Evolutionary conservation across 1,139 yeast species (phyloP).

Genomic region (Suhomyces atakaporum): DNA sequence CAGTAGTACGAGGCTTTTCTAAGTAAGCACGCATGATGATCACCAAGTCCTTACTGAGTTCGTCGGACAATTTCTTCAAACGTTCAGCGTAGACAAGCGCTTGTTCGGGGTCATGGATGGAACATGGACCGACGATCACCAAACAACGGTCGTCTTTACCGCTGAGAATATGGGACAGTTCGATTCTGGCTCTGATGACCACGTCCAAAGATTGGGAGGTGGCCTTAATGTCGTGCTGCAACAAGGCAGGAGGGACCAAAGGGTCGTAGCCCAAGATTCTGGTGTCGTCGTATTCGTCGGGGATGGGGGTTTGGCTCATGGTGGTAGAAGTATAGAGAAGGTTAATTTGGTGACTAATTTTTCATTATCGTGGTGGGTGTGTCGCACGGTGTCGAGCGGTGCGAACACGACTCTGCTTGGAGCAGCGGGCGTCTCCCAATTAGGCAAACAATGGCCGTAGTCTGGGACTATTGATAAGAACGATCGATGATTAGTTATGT

Average conservation of each 20-base stretch:
- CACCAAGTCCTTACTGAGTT: slow-evolving; percentile 72
- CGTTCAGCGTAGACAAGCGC: slow-evolving; percentile 86
- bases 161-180: slow-evolving; percentile 67
- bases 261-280: slow-evolving; percentile 92
- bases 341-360: background rate
- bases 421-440: too few relatives aligned
- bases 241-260: slow-evolving; percentile 80
- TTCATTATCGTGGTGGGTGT: too few relatives aligned
- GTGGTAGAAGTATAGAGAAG: background rate
- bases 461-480: too few relatives aligned
- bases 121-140: slow-evolving; percentile 92
- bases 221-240: slow-evolving; percentile 78
- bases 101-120: slow-evolving; percentile 87
- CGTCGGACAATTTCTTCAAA: slow-evolving; percentile 65
- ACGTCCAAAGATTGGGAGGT: slow-evolving; percentile 60
- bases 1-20: slow-evolving; percentile 98
- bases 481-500: too few relatives aligned
- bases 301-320: slow-evolving; percentile 52
- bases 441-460: too few relatives aligned
- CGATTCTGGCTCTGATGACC: slow-evolving; percentile 76
- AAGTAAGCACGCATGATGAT: slow-evolving; percentile 95
- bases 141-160: slow-evolving; percentile 80
- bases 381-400: too few relatives aligned
- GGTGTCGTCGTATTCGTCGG: slow-evolving; percentile 82
- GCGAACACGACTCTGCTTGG: too few relatives aligned